Evolutionary conservation across 345 rosid genomes (phyloP), one percentile per base, ranked within the genome.

Genomic region (Ailanthus altissimus): DNA sequence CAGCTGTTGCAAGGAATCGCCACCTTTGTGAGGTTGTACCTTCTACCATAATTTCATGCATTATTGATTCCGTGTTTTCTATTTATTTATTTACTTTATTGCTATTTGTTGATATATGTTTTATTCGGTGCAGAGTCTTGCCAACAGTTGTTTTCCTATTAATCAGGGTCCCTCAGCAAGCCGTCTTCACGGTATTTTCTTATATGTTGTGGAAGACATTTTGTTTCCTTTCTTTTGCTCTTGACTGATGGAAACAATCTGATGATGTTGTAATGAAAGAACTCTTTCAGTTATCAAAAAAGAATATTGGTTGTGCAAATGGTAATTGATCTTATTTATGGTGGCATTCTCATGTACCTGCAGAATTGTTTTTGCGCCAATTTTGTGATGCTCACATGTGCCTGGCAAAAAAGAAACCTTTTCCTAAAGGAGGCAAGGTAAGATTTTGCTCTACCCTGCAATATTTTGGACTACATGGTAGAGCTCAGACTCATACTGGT

Each of bases 341-440:
- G 64, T 73, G 40, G 26, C 40, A 9, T 72, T 81, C 13, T 80
- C 70, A 60, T 78, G 54, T 73, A 51, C 72, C 72, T 20, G 81
- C 79, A 96, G 99, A 93, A 72, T 87, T 90, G 77, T 93, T 93
- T 77, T 75, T 96, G 84, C 91, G 69, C 69, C 99, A 96, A 83
- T 97, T 97, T 78, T 97, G 99, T 77, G 97, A 97, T 86, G 93
- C 97, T 75, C 94, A 89, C 83, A 88, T 92, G 66, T 92, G 99
- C 86, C 81, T 88, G 2, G 90, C 87, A 50, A 91, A 78, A 83
- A 77, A 9, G 78, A 87, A 83, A 58, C 86, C 81, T 49, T 97
- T 97, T 83, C 93, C 95, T 50, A 83, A 75, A 89, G 99, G 97
- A 81, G 87, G 97, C 82, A 91, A 85, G 94, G 98, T 96, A 84